Conservation (phyloP, 2,329 filamentous ascomycete genomes). For the Triangularia verruculosa region DNA sequence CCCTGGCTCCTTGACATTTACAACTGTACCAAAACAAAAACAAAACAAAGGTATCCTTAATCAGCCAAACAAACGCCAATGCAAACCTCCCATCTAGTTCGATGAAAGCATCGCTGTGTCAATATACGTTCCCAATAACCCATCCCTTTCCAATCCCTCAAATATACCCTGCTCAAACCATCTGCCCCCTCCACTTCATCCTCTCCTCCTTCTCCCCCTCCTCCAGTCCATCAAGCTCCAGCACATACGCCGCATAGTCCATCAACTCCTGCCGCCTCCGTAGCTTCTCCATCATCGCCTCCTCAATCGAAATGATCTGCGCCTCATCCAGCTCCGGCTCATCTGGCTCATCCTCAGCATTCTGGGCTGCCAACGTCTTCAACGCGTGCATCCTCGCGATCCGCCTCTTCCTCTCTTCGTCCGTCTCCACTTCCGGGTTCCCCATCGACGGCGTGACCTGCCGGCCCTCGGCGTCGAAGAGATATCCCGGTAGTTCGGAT, state of each 20-base stretch:
- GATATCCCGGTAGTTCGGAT: slow-evolving; percentile 43
- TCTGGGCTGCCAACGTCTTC: slow-evolving; percentile 40
- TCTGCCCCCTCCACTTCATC: background rate
- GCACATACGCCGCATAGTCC: slow-evolving; percentile 22
- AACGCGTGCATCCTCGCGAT: slow-evolving; percentile 44
- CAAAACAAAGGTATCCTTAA: background rate
- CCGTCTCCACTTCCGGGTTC: slow-evolving; percentile 50
- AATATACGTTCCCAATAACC: no score
- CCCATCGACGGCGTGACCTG: slow-evolving; percentile 58
- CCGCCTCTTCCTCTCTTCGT: slow-evolving; percentile 44
- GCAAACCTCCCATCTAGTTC: no score
- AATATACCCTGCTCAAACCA: background rate
- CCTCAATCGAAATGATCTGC: slow-evolving; percentile 24
- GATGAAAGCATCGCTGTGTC: no score
- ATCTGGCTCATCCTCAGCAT: slow-evolving; percentile 45
- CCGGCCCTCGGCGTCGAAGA: slow-evolving; percentile 49
- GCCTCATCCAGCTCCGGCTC: slow-evolving; percentile 37
- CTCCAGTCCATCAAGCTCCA: background rate
- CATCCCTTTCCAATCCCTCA: background rate
- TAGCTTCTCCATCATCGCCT: slow-evolving; percentile 14
- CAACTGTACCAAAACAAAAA: background rate
- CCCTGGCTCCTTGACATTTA: no score
- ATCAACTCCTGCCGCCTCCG: slow-evolving; percentile 20
- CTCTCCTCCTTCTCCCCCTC: background rate
- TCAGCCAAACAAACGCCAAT: background rate